Evolutionary conservation across 139 green algal species (phyloP).

Genomic region (Tetraselmis striata): DNA sequence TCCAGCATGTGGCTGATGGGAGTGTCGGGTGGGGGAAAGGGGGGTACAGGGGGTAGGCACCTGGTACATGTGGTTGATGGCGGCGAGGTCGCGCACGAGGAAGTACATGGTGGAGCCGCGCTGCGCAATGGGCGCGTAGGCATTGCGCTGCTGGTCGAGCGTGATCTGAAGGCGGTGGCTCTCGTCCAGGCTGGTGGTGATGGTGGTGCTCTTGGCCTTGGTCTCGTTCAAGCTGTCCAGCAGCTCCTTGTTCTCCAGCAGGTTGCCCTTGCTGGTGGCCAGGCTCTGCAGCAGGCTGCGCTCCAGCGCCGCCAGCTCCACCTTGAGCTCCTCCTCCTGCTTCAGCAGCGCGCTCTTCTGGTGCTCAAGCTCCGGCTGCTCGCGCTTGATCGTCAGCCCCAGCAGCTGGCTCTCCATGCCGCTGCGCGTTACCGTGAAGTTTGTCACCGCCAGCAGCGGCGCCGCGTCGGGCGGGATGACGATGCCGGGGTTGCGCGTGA

Average conservation of each 20-base stretch:
- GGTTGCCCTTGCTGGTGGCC: slow-evolving; percentile 47
- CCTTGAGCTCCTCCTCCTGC: slow-evolving; percentile 58
- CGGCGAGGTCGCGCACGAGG: slow-evolving; percentile 44
- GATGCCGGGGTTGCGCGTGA: slow-evolving; percentile 57
- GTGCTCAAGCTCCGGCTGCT: slow-evolving; percentile 72
- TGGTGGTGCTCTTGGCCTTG: slow-evolving; percentile 51
- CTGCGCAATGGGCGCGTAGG: slow-evolving; percentile 52
- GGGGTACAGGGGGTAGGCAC: neutral
- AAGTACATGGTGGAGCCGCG: slow-evolving; percentile 62
- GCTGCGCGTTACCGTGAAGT: slow-evolving; percentile 65
- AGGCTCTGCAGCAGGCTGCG: slow-evolving; percentile 51
- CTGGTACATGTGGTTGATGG: slow-evolving; percentile 70
- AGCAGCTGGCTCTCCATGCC: slow-evolving; percentile 56
- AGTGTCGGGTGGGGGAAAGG: neutral
- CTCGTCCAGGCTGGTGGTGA: slow-evolving; percentile 44
- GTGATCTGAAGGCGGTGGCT: slow-evolving; percentile 42
- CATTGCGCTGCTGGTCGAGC: slow-evolving; percentile 58
- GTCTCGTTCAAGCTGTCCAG: slow-evolving; percentile 67
- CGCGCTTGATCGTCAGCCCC: slow-evolving; percentile 54
- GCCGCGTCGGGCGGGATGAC: slow-evolving; percentile 48
- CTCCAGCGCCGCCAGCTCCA: slow-evolving; percentile 64
- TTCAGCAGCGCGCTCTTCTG: slow-evolving; percentile 57
- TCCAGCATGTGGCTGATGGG: neutral
- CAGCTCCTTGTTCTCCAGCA: slow-evolving; percentile 72
- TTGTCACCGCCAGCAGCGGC: slow-evolving; percentile 49